Percentiles rank a stretch among this genome's conserved stretches.
phyloP scores from a whole-genome alignment of 768 basidiomycete genomes.

The Stropharia rugosoannulata region DNA sequence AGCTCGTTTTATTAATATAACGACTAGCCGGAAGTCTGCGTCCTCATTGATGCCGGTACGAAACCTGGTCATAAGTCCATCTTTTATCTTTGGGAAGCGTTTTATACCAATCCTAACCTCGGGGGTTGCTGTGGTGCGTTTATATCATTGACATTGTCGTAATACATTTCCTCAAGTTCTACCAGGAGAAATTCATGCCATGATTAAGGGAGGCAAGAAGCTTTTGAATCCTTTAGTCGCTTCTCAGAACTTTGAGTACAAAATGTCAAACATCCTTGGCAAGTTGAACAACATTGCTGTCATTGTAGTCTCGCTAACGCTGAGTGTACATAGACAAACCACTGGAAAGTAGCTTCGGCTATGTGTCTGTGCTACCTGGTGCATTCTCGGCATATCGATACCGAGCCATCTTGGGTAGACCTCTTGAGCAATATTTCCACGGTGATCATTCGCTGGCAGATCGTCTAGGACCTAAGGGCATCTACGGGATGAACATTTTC shows the following conservation, averaged over 20 bases:
- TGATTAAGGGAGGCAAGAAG: slow-evolving; percentile 92
- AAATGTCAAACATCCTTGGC: slow-evolving; percentile 97
- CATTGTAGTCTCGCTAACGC: background rate
- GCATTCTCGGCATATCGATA: slow-evolving; percentile 97
- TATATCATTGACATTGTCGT: background rate
- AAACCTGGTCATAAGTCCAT: slow-evolving; percentile 97
- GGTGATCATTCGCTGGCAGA: slow-evolving; percentile 90
- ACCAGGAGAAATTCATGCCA: slow-evolving; percentile 84
- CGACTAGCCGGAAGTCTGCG: slow-evolving; percentile 81
- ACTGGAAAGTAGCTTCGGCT: slow-evolving; percentile 92
- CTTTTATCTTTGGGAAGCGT: slow-evolving; percentile 93
- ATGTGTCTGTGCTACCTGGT: slow-evolving; percentile 92
- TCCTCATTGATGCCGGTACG: slow-evolving; percentile 93
- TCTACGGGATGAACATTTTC: slow-evolving; percentile 96
- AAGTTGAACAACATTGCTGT: slow-evolving; percentile 10
- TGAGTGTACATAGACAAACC: slow-evolving; percentile 69
- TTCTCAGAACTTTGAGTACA: slow-evolving; percentile 97
- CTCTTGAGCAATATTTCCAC: slow-evolving; percentile 84
- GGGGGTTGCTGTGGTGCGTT: slow-evolving; percentile 80
- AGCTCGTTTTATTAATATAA: background rate
- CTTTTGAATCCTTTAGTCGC: slow-evolving; percentile 90
- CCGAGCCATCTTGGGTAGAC: slow-evolving; percentile 87
- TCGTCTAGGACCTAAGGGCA: slow-evolving; percentile 89
- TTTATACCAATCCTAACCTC: slow-evolving; percentile 75
- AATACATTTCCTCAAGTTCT: background rate